Conservation (phyloP, 352 stramenopile species). For the Phytophthora melonis region DNA sequence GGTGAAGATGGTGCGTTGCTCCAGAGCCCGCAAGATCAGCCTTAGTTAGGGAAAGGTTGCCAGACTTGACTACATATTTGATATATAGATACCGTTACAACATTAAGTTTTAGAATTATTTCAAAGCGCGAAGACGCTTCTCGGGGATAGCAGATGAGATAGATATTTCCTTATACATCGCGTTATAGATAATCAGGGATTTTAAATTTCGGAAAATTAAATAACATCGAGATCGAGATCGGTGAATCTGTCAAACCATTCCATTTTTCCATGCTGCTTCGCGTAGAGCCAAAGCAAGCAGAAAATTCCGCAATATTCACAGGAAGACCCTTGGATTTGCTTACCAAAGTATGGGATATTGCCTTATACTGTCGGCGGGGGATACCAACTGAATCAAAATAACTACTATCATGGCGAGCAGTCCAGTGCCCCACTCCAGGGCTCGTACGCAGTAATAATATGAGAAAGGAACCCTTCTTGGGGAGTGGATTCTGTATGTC, state of each 20-base stretch:
- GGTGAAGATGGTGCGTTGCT: constrained; percentile 14
- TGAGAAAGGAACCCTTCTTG: no score
- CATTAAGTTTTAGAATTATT: no score
- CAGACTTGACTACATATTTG: constrained; percentile 1
- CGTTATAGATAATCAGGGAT: constrained; percentile 3
- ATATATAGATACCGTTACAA: no score
- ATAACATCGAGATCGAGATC: neutral
- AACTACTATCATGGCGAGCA: no score
- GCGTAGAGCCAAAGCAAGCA: no score
- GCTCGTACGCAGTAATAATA: no score
- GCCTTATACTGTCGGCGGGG: neutral
- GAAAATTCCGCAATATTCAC: no score
- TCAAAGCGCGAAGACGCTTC: neutral
- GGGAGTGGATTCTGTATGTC: no score
- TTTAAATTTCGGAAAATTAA: constrained; percentile 13
- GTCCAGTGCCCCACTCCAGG: no score
- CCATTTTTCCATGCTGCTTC: neutral
- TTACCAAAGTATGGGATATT: constrained; percentile 1
- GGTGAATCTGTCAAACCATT: no score
- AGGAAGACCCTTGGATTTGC: constrained; percentile 7
- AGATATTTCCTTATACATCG: constrained; percentile 18
- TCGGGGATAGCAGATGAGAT: constrained; percentile 8
- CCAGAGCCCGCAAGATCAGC: constrained; percentile 4
- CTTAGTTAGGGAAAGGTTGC: neutral
- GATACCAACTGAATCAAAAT: no score